Percentiles rank a stretch among this genome's conserved stretches.
These are phyloP conservation scores for Suillus paluster DNA, from an alignment of 768 basidiomycete genomes.

Conservation along the genomic window DNA sequence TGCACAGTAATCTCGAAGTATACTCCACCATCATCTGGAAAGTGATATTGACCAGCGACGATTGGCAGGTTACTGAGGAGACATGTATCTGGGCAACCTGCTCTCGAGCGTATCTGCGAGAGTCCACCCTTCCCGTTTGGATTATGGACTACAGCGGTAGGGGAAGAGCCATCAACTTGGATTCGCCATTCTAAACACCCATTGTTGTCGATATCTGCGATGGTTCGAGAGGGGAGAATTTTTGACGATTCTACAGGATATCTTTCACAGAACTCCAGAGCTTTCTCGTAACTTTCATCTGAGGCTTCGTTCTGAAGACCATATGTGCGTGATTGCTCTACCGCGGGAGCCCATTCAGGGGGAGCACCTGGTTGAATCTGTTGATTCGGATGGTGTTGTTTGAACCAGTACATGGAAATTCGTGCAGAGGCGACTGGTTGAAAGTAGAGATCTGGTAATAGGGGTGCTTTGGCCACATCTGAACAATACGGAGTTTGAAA, in stretches of 20 bases:
- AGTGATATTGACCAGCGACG: conserved; percentile 61
- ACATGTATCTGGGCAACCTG: conserved; percentile 52
- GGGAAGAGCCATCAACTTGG: conserved; percentile 47
- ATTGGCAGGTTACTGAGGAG: conserved; percentile 65
- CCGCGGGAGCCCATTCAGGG: conserved; percentile 64
- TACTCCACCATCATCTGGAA: conserved; percentile 55
- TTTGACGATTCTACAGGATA: conserved; percentile 46
- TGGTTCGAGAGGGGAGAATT: conserved; percentile 53
- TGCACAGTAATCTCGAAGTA: conserved; percentile 67
- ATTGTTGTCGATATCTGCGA: conserved; percentile 53
- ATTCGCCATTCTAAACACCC: conserved; percentile 62
- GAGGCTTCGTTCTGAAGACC: conserved; percentile 63
- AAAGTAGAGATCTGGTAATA: too few species aligned
- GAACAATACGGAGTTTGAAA: background rate
- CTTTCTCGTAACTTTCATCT: conserved; percentile 56
- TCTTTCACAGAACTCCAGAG: conserved; percentile 51
- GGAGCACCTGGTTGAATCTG: conserved; percentile 27
- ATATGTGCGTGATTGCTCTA: conserved; percentile 49
- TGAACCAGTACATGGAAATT: background rate
- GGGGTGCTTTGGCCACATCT: background rate
- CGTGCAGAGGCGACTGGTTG: background rate
- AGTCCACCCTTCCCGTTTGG: conserved; percentile 36
- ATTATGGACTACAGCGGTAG: conserved; percentile 45
- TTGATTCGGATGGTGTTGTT: background rate
- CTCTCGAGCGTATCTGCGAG: conserved; percentile 46